Base-by-base conservation (phyloP, 2,329 filamentous ascomycete genomes). In the Cladosporium sp. region DNA sequence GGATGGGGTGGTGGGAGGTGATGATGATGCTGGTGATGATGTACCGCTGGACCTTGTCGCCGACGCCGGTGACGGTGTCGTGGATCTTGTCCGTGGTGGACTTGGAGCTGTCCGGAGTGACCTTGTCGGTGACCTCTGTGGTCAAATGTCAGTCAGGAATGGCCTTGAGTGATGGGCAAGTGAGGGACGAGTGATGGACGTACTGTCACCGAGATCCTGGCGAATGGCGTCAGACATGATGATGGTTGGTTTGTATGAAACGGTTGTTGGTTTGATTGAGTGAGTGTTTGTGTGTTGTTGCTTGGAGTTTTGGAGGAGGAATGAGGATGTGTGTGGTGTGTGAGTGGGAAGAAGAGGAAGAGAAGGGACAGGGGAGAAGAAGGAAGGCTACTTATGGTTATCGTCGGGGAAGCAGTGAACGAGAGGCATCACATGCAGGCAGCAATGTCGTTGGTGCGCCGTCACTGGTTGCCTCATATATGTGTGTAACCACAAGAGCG, bases 191-290 rank as follows among this genome's bases (percentile, higher is more conserved):
- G 42, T 30, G 12, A 22, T 34, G 51, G n/a, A 60, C 63, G 47
- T 58, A 68, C 70, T 79, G 66, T 73, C 73, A 59, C 68, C 62
- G 68, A 81, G 76, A 69, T 81, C 79, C 71, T 84, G 84, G 78
- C 81, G 80, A 64, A 73, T 75, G 61, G 68, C 48, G 70, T 84
- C 81, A 75, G 81, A 79, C 80, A 82, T 83, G 66, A 60, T 79
- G 68, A 61, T 57, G 41, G 41, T 56, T 64, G 54, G 47, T 58
- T 58, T 50, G 51, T 43, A 40, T 56, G 54, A 47, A 50, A 18
- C n/a, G n/a, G n/a, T n/a, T n/a, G 49, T 47, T 52, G 47, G 45
- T 56, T 55, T 56, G 41, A 42, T 24, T 52, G 45, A 44, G 39
- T 56, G 40, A 43, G 40, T 27, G 40, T 17, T 43, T 43, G 40